Evolutionary conservation across 208 protist species (phyloP).

Genomic region (Entamoeba nuttalli): DNA sequence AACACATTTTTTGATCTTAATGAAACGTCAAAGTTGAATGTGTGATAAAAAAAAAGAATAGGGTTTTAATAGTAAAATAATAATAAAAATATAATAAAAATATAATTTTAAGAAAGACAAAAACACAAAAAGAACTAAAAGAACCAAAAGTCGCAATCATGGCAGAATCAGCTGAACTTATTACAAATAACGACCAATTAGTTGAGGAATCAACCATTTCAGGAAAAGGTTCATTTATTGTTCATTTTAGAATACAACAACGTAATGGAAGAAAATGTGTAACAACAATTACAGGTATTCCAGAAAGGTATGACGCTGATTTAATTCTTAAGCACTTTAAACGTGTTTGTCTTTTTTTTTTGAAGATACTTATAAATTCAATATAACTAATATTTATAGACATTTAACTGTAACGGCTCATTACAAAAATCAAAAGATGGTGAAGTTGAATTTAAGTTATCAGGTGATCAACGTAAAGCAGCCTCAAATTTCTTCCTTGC

Average conservation of each 20-base stretch:
- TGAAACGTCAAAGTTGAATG: not conserved
- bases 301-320: not conserved
- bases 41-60: too few species aligned
- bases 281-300: not conserved
- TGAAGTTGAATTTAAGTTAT: not conserved
- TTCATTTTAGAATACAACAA: not conserved
- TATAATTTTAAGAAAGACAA: too few species aligned
- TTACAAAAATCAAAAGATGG: not conserved
- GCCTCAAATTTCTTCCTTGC: not conserved
- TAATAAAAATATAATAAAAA: too few species aligned
- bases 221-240: not conserved
- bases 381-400: not conserved
- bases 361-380: too few species aligned
- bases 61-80: too few species aligned
- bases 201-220: not conserved
- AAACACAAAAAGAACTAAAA: too few species aligned
- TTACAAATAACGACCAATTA: not conserved
- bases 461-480: not conserved
- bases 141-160: not conserved
- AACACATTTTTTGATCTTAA: not conserved
- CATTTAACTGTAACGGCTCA: not conserved
- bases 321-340: not conserved
- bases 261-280: not conserved
- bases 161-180: not conserved
- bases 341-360: not conserved